Conservation (phyloP, 2,329 filamentous ascomycete species). For the Monilinia polystroma region DNA sequence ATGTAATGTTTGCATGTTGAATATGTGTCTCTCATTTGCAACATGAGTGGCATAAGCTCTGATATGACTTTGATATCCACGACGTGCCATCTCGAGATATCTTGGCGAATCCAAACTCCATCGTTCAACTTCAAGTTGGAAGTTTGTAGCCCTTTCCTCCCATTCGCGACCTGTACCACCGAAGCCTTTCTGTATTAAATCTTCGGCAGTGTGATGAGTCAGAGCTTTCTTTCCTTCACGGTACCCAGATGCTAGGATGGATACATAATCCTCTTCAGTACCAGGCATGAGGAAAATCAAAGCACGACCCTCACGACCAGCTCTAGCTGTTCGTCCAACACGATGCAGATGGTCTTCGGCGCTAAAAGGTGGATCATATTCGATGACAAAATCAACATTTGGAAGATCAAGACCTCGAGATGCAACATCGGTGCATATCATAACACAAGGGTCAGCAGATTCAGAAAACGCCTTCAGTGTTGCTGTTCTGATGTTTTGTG, state of each 20-base stretch:
- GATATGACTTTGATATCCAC: constrained; percentile 88
- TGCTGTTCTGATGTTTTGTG: constrained; percentile 81
- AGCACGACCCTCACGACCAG: constrained; percentile 82
- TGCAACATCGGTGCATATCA: constrained; percentile 93
- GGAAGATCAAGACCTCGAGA: constrained; percentile 94
- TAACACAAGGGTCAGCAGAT: constrained; percentile 71
- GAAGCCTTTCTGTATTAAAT: constrained; percentile 67
- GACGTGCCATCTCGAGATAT: constrained; percentile 75
- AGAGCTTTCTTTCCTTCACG: constrained; percentile 62
- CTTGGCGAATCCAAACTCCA: constrained; percentile 64
- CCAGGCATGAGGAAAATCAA: constrained; percentile 89
- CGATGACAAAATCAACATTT: constrained; percentile 89
- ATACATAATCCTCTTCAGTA: constrained; percentile 85
- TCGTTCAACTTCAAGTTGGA: constrained; percentile 64
- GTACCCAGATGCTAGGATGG: constrained; percentile 46
- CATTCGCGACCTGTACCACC: constrained; percentile 53
- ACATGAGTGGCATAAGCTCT: constrained; percentile 94
- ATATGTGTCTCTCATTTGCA: constrained; percentile 77
- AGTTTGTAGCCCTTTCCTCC: constrained; percentile 66
- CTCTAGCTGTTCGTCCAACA: constrained; percentile 90
- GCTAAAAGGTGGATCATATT: constrained; percentile 94
- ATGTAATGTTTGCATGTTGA: constrained; percentile 89
- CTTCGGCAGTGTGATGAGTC: constrained; percentile 59
- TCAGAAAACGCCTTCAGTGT: constrained; percentile 79
- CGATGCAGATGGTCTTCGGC: constrained; percentile 92